These are phyloP conservation scores for Trichoderma simmonsii DNA, from an alignment of 2,329 filamentous ascomycete species.

Conservation along the genomic window DNA sequence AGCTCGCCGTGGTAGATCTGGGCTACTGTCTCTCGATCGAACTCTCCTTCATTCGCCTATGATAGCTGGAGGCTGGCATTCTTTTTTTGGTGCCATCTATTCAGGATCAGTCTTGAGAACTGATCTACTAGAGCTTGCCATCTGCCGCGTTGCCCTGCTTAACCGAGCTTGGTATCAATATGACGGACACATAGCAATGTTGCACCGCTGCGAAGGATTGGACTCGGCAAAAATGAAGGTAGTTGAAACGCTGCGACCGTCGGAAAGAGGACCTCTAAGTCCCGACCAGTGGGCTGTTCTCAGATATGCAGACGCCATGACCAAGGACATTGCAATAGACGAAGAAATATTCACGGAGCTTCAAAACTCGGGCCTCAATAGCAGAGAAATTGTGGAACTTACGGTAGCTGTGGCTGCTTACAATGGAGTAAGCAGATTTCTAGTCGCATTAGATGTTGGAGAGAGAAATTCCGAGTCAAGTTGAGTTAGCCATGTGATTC, in stretches of 20 bases:
- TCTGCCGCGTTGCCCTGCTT: not conserved
- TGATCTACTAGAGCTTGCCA: not conserved
- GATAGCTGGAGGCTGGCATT: not conserved
- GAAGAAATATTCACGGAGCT: not conserved
- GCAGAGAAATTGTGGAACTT: not conserved
- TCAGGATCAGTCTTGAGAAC: not conserved
- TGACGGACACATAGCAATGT: not conserved
- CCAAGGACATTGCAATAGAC: not conserved
- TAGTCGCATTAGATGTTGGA: not conserved
- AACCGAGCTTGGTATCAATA: not conserved
- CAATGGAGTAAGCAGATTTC: not conserved
- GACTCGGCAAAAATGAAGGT: not conserved
- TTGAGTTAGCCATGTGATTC: not conserved
- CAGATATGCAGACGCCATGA: not conserved
- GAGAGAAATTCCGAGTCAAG: not conserved
- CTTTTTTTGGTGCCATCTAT: not conserved
- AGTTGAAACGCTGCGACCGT: not conserved
- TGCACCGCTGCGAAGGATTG: not conserved
- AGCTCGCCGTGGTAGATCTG: too few species aligned
- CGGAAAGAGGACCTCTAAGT: not conserved
- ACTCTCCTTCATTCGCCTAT: not conserved
- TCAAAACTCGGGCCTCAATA: not conserved
- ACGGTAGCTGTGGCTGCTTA: not conserved
- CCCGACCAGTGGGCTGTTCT: not conserved
- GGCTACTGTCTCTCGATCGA: not conserved